phyloP scores from a whole-genome alignment of 129 eudicot genomes.

The Artemisia tridentata region DNA sequence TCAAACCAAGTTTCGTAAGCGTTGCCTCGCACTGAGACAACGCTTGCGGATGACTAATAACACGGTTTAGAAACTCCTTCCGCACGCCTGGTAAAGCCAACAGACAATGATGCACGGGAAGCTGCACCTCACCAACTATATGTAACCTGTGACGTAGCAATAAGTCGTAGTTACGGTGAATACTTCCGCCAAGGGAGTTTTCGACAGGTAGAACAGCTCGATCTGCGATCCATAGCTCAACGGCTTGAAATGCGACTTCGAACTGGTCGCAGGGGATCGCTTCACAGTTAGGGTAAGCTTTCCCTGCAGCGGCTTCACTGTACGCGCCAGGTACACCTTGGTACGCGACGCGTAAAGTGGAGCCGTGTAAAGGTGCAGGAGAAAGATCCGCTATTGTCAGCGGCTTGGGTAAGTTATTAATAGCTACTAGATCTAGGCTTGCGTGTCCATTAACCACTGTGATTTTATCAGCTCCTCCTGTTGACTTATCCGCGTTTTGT shows the following conservation, averaged over 20 bases:
- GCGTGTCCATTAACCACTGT: conserved; percentile 60
- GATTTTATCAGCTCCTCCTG: conserved; percentile 37
- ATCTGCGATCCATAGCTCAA: conserved; percentile 94
- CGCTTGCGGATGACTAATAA: conserved; percentile 89
- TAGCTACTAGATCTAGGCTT: conserved; percentile 62
- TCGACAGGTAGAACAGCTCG: conserved; percentile 89
- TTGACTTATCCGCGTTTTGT: conserved; percentile 50
- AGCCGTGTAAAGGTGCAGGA: conserved; percentile 96
- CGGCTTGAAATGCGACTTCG: conserved; percentile 94
- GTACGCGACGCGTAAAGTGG: conserved; percentile 75
- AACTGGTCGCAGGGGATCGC: conserved; percentile 96
- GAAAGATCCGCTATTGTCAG: conserved; percentile 71
- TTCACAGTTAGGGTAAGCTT: conserved; percentile 87
- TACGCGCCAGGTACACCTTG: conserved; percentile 99
- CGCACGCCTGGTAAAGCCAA: conserved; percentile 85
- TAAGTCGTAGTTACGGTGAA: conserved; percentile 94
- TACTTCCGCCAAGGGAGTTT: conserved; percentile 88
- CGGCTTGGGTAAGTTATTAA: conserved; percentile 59
- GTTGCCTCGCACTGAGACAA: conserved; percentile 90
- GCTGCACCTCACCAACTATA: conserved; percentile 93
- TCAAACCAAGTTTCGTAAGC: conserved; percentile 62
- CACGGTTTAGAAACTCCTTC: conserved; percentile 66
- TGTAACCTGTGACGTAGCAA: conserved; percentile 90
- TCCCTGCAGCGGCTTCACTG: conserved; percentile 96
- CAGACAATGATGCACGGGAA: conserved; percentile 85